These are phyloP conservation scores for Apiospora pterosperma DNA, from an alignment of 2,329 filamentous ascomycete genomes.

Conservation along the genomic window DNA sequence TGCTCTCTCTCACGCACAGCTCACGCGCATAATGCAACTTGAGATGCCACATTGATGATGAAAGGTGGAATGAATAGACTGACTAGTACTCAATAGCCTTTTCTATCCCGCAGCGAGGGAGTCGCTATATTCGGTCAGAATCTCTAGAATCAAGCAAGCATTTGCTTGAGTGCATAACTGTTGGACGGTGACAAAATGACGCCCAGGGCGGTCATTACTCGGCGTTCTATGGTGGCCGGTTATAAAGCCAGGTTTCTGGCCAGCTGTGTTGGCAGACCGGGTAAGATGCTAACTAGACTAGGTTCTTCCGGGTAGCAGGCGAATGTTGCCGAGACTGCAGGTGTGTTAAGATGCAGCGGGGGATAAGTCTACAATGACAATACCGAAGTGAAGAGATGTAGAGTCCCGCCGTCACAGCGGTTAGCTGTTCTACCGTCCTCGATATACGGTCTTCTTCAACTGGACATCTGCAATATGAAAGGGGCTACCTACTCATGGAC, in stretches of 20 bases:
- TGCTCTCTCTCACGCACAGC: conserved; percentile 4
- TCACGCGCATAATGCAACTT: conserved; percentile 9
- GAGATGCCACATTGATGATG: conserved; percentile 6
- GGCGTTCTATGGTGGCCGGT: not conserved
- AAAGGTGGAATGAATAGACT: not conserved
- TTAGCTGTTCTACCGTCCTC: not conserved
- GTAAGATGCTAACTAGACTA: not conserved
- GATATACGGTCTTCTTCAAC: not conserved
- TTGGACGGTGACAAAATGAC: not conserved
- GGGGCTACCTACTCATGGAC: not conserved
- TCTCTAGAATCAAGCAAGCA: not conserved
- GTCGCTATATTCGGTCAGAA: not conserved
- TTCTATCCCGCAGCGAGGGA: not conserved
- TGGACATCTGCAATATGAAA: not conserved
- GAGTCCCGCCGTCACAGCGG: not conserved
- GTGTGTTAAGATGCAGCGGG: not conserved
- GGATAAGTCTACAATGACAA: not conserved
- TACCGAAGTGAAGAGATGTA: not conserved
- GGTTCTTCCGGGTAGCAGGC: not conserved
- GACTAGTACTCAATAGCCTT: not conserved
- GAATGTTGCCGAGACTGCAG: conserved; percentile 1
- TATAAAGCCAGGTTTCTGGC: not conserved
- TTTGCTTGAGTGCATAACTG: not conserved
- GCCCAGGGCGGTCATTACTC: not conserved
- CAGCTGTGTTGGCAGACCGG: not conserved